Conservation (phyloP, 2,329 filamentous ascomycete genomes). For the Penicillium sp. region DNA sequence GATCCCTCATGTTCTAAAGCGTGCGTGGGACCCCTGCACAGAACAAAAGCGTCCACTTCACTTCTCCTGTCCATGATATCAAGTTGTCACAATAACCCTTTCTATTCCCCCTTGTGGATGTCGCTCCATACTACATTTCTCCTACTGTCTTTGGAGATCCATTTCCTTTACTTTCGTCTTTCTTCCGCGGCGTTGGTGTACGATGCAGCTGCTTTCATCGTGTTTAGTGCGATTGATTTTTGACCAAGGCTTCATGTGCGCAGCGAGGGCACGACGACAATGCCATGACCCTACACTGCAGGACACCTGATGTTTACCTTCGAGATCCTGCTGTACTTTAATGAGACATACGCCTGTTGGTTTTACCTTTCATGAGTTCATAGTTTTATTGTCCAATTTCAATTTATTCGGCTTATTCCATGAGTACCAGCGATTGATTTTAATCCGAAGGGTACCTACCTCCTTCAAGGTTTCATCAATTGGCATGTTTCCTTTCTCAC, state of each 20-base stretch:
- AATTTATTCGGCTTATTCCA: neutral
- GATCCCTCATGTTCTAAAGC: slow-evolving; percentile 42
- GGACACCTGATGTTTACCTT: slow-evolving; percentile 23
- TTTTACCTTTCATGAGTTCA: slow-evolving; percentile 12
- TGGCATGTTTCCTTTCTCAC: no score
- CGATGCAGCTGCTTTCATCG: slow-evolving; percentile 12
- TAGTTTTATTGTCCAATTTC: slow-evolving; percentile 15
- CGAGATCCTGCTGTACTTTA: slow-evolving; percentile 21
- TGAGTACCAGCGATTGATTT: neutral
- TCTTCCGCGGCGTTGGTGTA: slow-evolving; percentile 22
- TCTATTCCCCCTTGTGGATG: slow-evolving; percentile 17
- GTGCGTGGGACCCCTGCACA: slow-evolving; percentile 3
- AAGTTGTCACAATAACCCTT: slow-evolving; percentile 25
- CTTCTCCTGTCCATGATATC: slow-evolving; percentile 27
- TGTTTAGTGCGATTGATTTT: slow-evolving; percentile 6
- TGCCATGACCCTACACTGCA: slow-evolving; percentile 22
- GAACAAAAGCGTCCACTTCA: slow-evolving; percentile 15
- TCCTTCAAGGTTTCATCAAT: no score
- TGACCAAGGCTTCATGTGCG: slow-evolving; percentile 11
- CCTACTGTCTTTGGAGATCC: slow-evolving; percentile 10
- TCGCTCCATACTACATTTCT: slow-evolving; percentile 7
- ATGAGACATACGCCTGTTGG: slow-evolving; percentile 16
- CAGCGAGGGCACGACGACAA: slow-evolving; percentile 16
- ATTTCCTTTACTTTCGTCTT: slow-evolving; percentile 6
- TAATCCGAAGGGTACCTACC: neutral